Evolutionary conservation across 202 grass and related monocot genomes (phyloP).

Genomic region (Setaria italica): DNA sequence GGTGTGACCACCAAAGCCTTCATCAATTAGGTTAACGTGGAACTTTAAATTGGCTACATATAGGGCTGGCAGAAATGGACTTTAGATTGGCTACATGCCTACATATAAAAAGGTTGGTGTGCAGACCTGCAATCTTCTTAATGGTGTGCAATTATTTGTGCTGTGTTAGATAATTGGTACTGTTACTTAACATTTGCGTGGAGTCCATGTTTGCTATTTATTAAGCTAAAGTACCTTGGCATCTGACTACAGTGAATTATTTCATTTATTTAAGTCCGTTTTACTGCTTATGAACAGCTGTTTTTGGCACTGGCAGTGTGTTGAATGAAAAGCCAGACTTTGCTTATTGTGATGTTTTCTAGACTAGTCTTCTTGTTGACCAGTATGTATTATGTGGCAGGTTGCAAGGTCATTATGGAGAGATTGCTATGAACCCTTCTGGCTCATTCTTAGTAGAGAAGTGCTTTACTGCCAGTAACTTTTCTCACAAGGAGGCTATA

Average conservation of each 20-base stretch:
- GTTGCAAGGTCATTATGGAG: slow-evolving; percentile 72
- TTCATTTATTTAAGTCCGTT: background rate
- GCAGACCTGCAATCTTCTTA: background rate
- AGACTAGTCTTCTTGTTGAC: background rate
- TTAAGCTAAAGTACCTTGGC: slow-evolving; percentile 6
- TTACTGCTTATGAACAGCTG: background rate
- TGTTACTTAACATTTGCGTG: background rate
- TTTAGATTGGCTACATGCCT: background rate
- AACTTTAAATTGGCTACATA: background rate
- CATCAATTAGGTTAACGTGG: background rate
- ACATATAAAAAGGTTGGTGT: background rate
- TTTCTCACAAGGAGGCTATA: slow-evolving; percentile 87
- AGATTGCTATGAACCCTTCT: slow-evolving; percentile 83
- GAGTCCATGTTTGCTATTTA: background rate
- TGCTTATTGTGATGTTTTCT: slow-evolving; percentile 25
- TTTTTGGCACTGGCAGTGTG: background rate
- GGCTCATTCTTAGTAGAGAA: slow-evolving; percentile 94
- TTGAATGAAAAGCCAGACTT: slow-evolving; percentile 14
- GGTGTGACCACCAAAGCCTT: background rate
- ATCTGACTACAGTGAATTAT: slow-evolving; percentile 17
- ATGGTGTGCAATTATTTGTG: background rate
- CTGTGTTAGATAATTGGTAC: background rate
- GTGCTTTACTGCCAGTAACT: slow-evolving; percentile 83
- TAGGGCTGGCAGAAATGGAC: no score
- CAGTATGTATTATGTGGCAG: slow-evolving; percentile 43